Base-by-base conservation (phyloP, 768 basidiomycete genomes). In the Boletellus ananas region DNA sequence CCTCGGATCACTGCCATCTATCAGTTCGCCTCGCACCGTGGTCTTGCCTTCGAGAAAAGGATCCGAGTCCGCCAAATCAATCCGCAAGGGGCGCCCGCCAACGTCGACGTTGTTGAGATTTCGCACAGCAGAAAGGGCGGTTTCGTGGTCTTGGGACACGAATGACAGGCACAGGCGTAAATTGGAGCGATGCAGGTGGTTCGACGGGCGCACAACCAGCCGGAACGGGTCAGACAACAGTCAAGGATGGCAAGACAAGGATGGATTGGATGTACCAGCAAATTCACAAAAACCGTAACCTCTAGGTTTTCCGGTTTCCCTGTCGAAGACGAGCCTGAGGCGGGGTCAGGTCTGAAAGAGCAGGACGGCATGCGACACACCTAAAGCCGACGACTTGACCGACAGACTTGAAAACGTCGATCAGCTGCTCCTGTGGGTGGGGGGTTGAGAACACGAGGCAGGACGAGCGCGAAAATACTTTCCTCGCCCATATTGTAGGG, bases 231-330 rank as follows among this genome's bases (percentile, higher is more conserved):
- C 70, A 78, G 71, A 71, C 61, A 56, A 42, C 33, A 36, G 54
- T 58, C 58, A 56, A 59, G 43, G 57, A 43, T 56, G 39, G 55
- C 56, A 56, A 49, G 55, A 56, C 47, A 55, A 47, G 56, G 48
- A 63, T 62, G 52, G 71, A 64, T 67, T 63, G 69, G 64, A 75
- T 77, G 73, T 80, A 91, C 90, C 91, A 58, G 86, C 81, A 61
- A 90, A 94, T 80, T 93, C 90, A 75, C 90, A 92, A 64, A 92
- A 92, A 18, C 92, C 93, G 68, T 94, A 95, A 25, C 93, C 93
- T 70, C 85, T 87, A 44, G 93, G 90, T 66, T 94, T 94, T 47
- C 91, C 92, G n/a, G 92, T 93, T 50, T 91, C 90, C 63, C 90
- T 76, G 73, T 93, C 90, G 69, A 88, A 91, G 41, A 92, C 90